Evolutionary conservation across 2,329 filamentous ascomycete species (phyloP).

Genomic region (Atkinsonella hypoxylon): DNA sequence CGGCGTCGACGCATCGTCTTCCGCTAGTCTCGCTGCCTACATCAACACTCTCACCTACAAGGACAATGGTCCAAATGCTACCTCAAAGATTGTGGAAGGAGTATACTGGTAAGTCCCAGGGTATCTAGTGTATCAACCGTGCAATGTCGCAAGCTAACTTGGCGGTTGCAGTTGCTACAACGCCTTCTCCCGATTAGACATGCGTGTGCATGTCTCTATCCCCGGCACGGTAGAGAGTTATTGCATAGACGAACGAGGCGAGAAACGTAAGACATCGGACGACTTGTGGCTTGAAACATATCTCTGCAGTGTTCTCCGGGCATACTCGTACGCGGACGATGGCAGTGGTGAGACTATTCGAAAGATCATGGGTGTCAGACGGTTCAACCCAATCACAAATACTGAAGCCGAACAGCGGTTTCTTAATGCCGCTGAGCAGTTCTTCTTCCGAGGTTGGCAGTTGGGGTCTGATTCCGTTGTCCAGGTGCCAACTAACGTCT

Average conservation of each 20-base stretch:
- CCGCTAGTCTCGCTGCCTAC: conserved; percentile 91
- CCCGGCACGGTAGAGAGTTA: conserved; percentile 95
- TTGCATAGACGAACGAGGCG: conserved; percentile 91
- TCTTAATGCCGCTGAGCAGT: conserved; percentile 79
- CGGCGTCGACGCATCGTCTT: conserved; percentile 92
- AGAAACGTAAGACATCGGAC: conserved; percentile 86
- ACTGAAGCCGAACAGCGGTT: conserved; percentile 98
- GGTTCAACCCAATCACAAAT: conserved; percentile 95
- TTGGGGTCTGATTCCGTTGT: conserved; percentile 93
- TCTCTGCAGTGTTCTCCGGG: conserved; percentile 83
- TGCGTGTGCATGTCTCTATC: conserved; percentile 97
- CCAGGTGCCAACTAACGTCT: conserved; percentile 92
- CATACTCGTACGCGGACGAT: conserved; percentile 94
- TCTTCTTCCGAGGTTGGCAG: conserved; percentile 97
- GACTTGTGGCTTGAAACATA: conserved; percentile 97
- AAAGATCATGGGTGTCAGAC: conserved; percentile 91
- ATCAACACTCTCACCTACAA: conserved; percentile 95
- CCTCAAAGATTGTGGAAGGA: conserved; percentile 81
- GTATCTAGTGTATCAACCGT: too few relatives aligned
- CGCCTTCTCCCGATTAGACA: conserved; percentile 94
- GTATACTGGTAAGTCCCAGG: conserved; percentile 64
- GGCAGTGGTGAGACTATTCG: conserved; percentile 89
- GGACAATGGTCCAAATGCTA: conserved; percentile 59
- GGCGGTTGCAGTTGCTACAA: conserved; percentile 70
- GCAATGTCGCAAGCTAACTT: not conserved